Evolutionary conservation across 176 grass and related monocot species (phyloP), one percentile per base, ranked within the genome.

Genomic region (Musa schizocarpa): DNA sequence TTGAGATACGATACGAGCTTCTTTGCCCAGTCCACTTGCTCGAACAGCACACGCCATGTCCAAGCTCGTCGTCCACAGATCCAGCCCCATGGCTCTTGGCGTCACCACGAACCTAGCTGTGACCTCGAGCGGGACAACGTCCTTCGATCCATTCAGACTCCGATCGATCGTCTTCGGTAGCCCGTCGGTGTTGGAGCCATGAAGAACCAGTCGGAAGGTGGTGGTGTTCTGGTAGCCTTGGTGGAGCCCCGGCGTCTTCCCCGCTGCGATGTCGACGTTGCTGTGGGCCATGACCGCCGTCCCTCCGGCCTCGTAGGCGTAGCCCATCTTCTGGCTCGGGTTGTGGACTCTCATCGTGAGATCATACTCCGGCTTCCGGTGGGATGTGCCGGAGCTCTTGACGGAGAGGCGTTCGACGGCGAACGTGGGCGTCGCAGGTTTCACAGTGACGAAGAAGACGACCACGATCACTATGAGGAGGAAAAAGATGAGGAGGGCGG

Each of bases 291-390:
- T 72, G 74, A 19, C 14, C 22, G 80, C 88, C 25, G 16, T 52
- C 12, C 80, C 90, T 59, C 74, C 81, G 43, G 23, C 54, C 65
- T 64, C 53, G 73, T 91, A 98, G 66, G 72, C 83, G 57, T 88
- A 88, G 48, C 82, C 86, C 17, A 86, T 81, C 66, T 82, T 56
- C 67, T 69, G 76, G 67, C 89, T 98, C 0, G 94, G 94, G 74
- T 98, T 98, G 34, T 54, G 23, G 24, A 83, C 84, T 19, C 67
- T 86, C 74, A 93, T 19, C 55, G 82, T 85, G 48, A 93, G 22
- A 61, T 91, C 82, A 64, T 82, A 93, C 71, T 83, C 81, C 49
- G 76, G 19, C 64, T 23, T 81, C 49, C 4, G 53, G 75, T 29
- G 11, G 9, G 17, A 20, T 6, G n/a, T 67, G 65, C 61, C 43